phyloP scores from a whole-genome alignment of 768 basidiomycete genomes.

The Mycena alexandri region DNA sequence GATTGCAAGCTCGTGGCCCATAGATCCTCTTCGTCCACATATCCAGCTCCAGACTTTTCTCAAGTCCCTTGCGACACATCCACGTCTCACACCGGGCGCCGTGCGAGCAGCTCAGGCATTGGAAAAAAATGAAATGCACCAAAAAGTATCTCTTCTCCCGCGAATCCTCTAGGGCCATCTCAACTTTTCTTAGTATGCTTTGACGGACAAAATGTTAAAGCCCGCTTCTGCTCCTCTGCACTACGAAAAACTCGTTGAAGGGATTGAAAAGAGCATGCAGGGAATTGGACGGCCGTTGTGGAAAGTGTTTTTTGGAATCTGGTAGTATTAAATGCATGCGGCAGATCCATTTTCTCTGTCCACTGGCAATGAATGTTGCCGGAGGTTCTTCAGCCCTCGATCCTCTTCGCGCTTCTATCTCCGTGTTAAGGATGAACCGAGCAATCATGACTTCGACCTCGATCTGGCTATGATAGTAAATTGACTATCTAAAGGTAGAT shows the following conservation, averaged over 20 bases:
- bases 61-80: conserved; percentile 74
- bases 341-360: conserved; percentile 1
- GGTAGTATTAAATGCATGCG: conserved; percentile 56
- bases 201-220: conserved; percentile 71
- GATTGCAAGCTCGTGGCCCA: conserved; percentile 74
- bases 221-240: conserved; percentile 81
- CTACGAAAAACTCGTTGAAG: conserved; percentile 80
- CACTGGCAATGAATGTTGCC: conserved; percentile 15
- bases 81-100: conserved; percentile 71
- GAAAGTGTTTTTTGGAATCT: conserved; percentile 85
- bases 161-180: conserved; percentile 37
- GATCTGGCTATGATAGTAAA: conserved; percentile 1
- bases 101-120: conserved; percentile 72
- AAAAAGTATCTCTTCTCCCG: conserved; percentile 65
- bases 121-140: conserved; percentile 65
- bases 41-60: conserved; percentile 79
- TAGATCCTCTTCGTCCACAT: conserved; percentile 83
- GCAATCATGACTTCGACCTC: too few relatives aligned
- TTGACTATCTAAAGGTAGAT: conserved; percentile 5
- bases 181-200: conserved; percentile 65
- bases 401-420: conserved; percentile 4
- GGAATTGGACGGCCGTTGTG: conserved; percentile 88
- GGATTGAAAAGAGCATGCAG: conserved; percentile 78
- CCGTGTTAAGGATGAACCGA: conserved; percentile 11
- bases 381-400: not conserved